Conservation (phyloP, 495 filamentous ascomycete species). For the Podospora conica region DNA sequence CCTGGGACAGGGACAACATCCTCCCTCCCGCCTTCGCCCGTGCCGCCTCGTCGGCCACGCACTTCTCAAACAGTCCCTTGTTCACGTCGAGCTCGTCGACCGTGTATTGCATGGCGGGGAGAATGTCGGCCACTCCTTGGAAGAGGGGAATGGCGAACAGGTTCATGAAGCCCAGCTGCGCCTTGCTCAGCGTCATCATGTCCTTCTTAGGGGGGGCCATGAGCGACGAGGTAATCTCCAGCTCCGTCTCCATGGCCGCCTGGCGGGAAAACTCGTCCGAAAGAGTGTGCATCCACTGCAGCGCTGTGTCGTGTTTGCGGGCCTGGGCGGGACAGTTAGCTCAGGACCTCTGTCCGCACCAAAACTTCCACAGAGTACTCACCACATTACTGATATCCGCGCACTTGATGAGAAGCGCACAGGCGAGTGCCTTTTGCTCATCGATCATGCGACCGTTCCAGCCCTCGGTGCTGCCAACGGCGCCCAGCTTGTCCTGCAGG, state of each 20-base stretch:
- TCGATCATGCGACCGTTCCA: constrained; percentile 67
- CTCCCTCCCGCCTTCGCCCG: constrained; percentile 16
- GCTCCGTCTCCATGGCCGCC: constrained; percentile 81
- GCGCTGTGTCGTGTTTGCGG: constrained; percentile 71
- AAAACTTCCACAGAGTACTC: constrained; percentile 27
- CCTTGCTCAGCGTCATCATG: constrained; percentile 72
- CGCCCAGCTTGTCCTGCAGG: constrained; percentile 67
- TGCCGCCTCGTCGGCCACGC: constrained; percentile 15
- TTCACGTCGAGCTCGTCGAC: constrained; percentile 75
- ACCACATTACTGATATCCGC: constrained; percentile 98
- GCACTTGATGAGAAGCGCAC: constrained; percentile 91
- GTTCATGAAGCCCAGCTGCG: constrained; percentile 93
- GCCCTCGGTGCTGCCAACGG: constrained; percentile 53
- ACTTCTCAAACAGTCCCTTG: constrained; percentile 58
- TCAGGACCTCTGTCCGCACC: constrained; percentile 2
- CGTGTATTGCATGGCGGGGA: constrained; percentile 76
- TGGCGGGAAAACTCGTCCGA: constrained; percentile 93
- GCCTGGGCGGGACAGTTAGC: constrained; percentile 50
- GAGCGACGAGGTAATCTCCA: constrained; percentile 78
- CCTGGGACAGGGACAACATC: constrained; percentile 4
- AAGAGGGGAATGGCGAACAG: constrained; percentile 91
- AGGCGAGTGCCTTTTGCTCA: constrained; percentile 70
- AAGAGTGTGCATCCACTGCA: constrained; percentile 82
- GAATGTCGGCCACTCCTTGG: constrained; percentile 71
- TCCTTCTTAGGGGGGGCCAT: constrained; percentile 81